Percentiles rank a stretch among this genome's conserved stretches.
These are phyloP conservation scores for Ricinus communis DNA, from an alignment of 345 rosid species.

Conservation along the genomic window DNA sequence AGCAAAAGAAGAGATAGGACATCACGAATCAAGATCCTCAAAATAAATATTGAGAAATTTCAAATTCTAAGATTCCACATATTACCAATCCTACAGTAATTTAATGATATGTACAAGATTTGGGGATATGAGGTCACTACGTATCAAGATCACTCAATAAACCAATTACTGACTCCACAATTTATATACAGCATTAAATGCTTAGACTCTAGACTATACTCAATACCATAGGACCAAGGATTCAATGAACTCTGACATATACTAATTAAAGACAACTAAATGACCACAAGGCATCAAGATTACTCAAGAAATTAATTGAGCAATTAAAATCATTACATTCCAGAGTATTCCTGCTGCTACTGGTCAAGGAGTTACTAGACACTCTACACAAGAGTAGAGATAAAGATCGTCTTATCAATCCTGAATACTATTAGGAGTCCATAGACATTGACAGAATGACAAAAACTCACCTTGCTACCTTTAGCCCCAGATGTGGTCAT, in stretches of 20 bases:
- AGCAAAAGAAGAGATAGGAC: not conserved
- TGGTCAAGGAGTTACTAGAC: not conserved
- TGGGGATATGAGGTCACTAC: not conserved
- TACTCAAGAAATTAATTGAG: not conserved
- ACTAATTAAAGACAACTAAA: too few species aligned
- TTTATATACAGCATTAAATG: not conserved
- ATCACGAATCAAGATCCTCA: not conserved
- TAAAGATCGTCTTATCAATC: not conserved
- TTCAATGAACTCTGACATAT: too few species aligned
- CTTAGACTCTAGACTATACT: not conserved
- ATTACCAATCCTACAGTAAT: too few species aligned
- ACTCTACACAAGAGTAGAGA: not conserved
- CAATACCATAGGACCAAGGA: not conserved
- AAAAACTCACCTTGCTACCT: slow-evolving; percentile 82
- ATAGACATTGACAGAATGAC: not conserved
- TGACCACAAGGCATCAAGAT: not conserved
- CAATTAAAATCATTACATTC: not conserved
- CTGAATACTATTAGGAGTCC: not conserved
- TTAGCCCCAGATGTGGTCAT: slow-evolving; percentile 99
- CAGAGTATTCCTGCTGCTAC: not conserved
- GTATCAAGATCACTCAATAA: not conserved
- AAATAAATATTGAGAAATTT: too few species aligned
- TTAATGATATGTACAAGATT: not conserved
- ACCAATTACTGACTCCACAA: not conserved
- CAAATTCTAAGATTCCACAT: too few species aligned